Evolutionary conservation across 106 monocot species (phyloP), one percentile per base, ranked within the genome.

Genomic region (Dioscorea alata): DNA sequence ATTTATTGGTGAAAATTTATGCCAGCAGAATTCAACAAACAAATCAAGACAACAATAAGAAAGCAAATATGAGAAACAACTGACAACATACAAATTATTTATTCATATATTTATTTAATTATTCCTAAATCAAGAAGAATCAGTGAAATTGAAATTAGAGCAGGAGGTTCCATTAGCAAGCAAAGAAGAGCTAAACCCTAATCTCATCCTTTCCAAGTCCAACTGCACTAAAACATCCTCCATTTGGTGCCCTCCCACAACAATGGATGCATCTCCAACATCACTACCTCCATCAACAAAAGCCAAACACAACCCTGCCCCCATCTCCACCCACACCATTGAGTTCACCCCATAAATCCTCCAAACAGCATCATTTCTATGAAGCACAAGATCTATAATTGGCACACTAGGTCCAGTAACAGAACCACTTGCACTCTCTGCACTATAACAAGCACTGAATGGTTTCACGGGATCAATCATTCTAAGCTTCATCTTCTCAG

Each of bases 331-430:
- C 60, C 19, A 13, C 60, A 75, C 75, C 68, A 75, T 69, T 31
- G 75, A 61, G 49, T 75, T 75, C 13, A 50, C 68, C 7, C 75
- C 75, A n/a, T 60, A 64, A 2, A 82, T 60, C 18, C 64, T 73
- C 82, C 82, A 82, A n/a, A 25, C 52, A 23, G 74, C 57, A 42
- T 42, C 34, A 73, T 70, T 49, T 73, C 72, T 73, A 82, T 54
- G 18, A 54, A 12, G 42, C 64, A 74, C 73, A 14, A 82, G 64
- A 20, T 74, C 73, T 64, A 82, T 70, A n/a, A 0, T 17, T 19
- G 82, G 82, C 73, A 82, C 76, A 33, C 50, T 73, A 49, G 72
- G 76, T 6, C 82, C 82, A 16, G 62, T 42, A 2, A 48, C 34
- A 12, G 72, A 76, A 54, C 61, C 63, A 4, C 57, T 48, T 28